Evolutionary conservation across 225 moss, liverwort and hornwort genomes (phyloP).

Genomic region (Bryum argenteum): DNA sequence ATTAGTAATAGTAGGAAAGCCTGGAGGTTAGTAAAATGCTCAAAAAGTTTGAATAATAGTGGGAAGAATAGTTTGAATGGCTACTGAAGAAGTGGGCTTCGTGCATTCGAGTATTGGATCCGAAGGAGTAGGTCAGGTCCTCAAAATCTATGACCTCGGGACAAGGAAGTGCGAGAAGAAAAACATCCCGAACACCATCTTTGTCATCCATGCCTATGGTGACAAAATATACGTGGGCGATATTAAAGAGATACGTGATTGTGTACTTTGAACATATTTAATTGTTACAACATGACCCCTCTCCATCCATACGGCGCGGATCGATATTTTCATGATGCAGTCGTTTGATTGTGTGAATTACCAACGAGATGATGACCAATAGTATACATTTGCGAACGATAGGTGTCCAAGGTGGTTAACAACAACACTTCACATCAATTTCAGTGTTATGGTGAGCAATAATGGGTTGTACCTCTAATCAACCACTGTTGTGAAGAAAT

Average conservation of each 20-base stretch:
- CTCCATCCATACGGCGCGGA: constrained; percentile 17
- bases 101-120: constrained; percentile 96
- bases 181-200: constrained; percentile 94
- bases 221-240: constrained; percentile 99
- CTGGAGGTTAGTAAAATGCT: too few relatives aligned
- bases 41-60: too few relatives aligned
- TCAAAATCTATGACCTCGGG: constrained; percentile 96
- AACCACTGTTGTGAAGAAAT: too few relatives aligned
- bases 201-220: constrained; percentile 97
- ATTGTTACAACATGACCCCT: background rate
- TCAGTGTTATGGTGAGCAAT: constrained; percentile 96
- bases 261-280: background rate
- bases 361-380: constrained; percentile 92
- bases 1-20: too few relatives aligned
- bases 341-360: constrained; percentile 99
- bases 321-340: constrained; percentile 46
- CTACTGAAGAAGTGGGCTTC: constrained; percentile 90
- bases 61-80: too few relatives aligned
- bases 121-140: constrained; percentile 89
- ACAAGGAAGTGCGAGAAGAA: constrained; percentile 98
- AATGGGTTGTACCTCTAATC: too few relatives aligned
- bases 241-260: constrained; percentile 76
- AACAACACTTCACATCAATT: constrained; percentile 93
- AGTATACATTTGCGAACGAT: constrained; percentile 97
- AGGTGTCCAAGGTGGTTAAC: constrained; percentile 99